These are phyloP conservation scores for Periconia sp. DNA, from an alignment of 2,329 filamentous ascomycete species.

Conservation along the genomic window DNA sequence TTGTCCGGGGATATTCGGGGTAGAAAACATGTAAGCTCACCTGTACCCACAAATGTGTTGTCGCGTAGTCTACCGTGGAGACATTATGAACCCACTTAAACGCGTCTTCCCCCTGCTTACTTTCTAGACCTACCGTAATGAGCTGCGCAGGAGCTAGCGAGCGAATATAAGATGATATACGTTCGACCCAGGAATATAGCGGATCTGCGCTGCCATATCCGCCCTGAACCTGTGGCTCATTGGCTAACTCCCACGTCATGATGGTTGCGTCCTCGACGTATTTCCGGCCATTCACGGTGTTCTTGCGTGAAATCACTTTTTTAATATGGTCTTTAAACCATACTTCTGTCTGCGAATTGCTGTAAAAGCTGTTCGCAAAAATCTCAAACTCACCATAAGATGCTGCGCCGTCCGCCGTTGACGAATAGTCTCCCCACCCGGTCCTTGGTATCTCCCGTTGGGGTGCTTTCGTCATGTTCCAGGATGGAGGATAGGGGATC, in stretches of 20 bases:
- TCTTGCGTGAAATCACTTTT: conserved; percentile 43
- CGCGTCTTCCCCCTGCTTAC: conserved; percentile 49
- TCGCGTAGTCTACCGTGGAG: conserved; percentile 46
- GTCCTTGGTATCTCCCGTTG: conserved; percentile 41
- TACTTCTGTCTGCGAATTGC: conserved; percentile 37
- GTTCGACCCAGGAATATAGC: conserved; percentile 45
- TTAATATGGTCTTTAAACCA: conserved; percentile 48
- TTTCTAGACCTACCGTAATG: conserved; percentile 46
- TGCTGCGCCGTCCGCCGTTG: conserved; percentile 39
- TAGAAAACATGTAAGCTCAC: too few relatives aligned
- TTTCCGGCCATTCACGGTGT: conserved; percentile 43
- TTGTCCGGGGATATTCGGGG: too few relatives aligned
- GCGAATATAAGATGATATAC: conserved; percentile 46
- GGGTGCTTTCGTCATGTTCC: conserved; percentile 46
- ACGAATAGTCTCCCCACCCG: conserved; percentile 49
- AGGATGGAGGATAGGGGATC: conserved; percentile 46
- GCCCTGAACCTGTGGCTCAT: conserved; percentile 44
- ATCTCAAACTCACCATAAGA: conserved; percentile 32
- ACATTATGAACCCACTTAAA: conserved; percentile 47
- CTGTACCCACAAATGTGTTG: conserved; percentile 48
- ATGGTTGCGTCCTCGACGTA: conserved; percentile 48
- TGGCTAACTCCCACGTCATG: conserved; percentile 51
- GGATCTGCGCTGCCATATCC: conserved; percentile 38
- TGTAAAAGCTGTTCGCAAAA: conserved; percentile 46
- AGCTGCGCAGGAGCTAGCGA: conserved; percentile 44